Evolutionary conservation across 2,329 filamentous ascomycete species (phyloP).

Genomic region (Fusarium sororula): DNA sequence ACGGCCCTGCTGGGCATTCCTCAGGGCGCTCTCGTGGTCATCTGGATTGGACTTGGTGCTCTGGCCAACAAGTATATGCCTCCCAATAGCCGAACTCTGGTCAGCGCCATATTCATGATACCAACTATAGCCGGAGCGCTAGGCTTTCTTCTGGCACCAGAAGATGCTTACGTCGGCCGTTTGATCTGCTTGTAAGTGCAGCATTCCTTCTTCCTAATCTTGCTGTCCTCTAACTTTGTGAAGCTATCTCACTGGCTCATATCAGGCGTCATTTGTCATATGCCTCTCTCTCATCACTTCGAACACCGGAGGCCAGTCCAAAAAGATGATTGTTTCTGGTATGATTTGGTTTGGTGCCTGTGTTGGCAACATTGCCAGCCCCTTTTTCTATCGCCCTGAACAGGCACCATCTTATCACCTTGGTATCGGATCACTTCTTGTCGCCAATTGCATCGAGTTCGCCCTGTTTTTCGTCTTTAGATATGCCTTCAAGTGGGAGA

Average conservation of each 20-base stretch:
- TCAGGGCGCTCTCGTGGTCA: conserved; percentile 48
- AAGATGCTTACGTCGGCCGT: conserved; percentile 59
- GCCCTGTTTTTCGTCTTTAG: conserved; percentile 51
- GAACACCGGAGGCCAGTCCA: conserved; percentile 65
- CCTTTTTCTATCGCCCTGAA: conserved; percentile 68
- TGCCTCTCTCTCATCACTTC: conserved; percentile 57
- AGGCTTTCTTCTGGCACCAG: conserved; percentile 63
- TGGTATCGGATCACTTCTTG: conserved; percentile 54
- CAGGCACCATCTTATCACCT: conserved; percentile 56
- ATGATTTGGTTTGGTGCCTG: conserved; percentile 69
- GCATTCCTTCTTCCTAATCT: accelerated
- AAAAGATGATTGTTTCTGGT: conserved; percentile 71
- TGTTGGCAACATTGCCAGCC: conserved; percentile 68
- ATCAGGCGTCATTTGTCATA: conserved; percentile 53
- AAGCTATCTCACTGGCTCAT: conserved; percentile 49
- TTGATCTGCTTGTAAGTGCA: conserved; percentile 61
- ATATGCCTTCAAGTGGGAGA: conserved; percentile 52
- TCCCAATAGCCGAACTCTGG: conserved; percentile 60
- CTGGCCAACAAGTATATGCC: conserved; percentile 52
- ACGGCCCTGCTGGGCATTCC: conserved; percentile 52
- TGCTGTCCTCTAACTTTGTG: neutral
- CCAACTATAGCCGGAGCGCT: conserved; percentile 68
- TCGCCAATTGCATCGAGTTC: conserved; percentile 52
- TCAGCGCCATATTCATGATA: conserved; percentile 65
- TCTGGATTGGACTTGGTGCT: conserved; percentile 54